These are phyloP conservation scores for Fomitopsis schrenkii DNA, from an alignment of 1,284 basidiomycete species.

Conservation along the genomic window DNA sequence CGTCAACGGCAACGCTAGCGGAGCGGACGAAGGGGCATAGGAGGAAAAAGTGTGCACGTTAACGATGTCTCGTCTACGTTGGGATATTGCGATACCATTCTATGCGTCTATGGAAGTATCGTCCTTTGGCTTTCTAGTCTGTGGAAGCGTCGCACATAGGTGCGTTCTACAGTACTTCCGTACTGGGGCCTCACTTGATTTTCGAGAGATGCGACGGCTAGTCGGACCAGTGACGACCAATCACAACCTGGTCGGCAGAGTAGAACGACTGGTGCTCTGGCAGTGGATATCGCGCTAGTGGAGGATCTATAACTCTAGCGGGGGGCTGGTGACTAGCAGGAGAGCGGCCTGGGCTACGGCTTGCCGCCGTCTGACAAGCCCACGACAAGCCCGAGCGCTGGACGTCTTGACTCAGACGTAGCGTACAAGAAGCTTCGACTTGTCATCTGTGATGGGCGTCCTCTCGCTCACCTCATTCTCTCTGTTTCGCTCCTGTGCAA, in stretches of 20 bases:
- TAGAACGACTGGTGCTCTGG: background rate
- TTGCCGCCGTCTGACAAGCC: background rate
- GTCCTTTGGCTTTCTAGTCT: background rate
- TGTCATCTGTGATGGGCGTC: too few relatives aligned
- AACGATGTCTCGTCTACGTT: background rate
- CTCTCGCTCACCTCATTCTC: background rate
- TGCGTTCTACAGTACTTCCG: background rate
- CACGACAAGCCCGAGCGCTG: background rate
- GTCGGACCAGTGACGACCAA: background rate
- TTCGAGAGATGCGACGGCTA: background rate
- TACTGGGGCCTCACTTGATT: background rate
- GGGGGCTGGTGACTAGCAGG: background rate
- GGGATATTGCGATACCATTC: slow-evolving; percentile 1
- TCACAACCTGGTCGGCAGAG: background rate
- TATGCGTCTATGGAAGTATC: too few relatives aligned
- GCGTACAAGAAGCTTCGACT: background rate
- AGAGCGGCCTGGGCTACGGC: background rate
- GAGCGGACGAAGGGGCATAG: slow-evolving; percentile 33
- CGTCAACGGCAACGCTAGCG: slow-evolving; percentile 30
- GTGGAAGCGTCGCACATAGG: background rate
- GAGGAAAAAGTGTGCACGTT: background rate
- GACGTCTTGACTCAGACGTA: too few relatives aligned
- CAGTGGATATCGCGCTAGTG: background rate
- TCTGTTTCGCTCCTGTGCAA: background rate
- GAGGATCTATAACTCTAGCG: background rate